Base-by-base conservation (phyloP, 345 rosid genomes). In the Pseudoturritis turrita region DNA sequence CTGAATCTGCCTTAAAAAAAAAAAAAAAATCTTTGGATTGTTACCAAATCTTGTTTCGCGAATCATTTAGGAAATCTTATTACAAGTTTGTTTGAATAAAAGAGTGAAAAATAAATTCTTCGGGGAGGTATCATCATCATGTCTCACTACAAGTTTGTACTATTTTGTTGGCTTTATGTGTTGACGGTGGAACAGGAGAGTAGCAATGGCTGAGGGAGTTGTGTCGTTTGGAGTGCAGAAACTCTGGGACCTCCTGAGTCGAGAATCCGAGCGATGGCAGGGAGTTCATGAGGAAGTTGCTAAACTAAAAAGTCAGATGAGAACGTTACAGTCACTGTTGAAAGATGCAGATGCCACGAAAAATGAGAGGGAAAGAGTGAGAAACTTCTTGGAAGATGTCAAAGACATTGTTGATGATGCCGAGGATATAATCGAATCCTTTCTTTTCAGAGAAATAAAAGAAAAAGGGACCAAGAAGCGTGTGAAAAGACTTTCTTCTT, bases 341-440 rank as follows among this genome's bases (percentile, higher is more conserved):
- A 67, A 55, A 55, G 82, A 80, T 49, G 75, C 69, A 2, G 56
- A 68, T 25, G 50, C 68, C 26, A 69, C 50, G 53, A 79, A 62
- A 44, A 58, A 68, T 17, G 63, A 8, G 13, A 73, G 66, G 17
- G 51, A 68, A 10, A 58, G 75, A 4, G 61, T 76, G 31, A 70
- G 18, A 35, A 57, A 12, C 28, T 57, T 36, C 17, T 36, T 57
- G 2, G 28, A 57, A 57, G 62, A 57, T 57, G 62, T 57, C 28
- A 11, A 35, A 43, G 44, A 61, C n/a, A 65, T 54, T 10, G 69
- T 76, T 10, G 71, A 71, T 11, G 74, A 75, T 22, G 56, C 67
- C 11, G 74, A 79, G 10, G 77, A 75, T 62, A 23, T 71, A 11
- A 44, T 67, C 5, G 72, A 79, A 64, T 51, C 52, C 0, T 76